Base-by-base conservation (phyloP, 2,329 filamentous ascomycete species). In the Penicillium sp. region DNA sequence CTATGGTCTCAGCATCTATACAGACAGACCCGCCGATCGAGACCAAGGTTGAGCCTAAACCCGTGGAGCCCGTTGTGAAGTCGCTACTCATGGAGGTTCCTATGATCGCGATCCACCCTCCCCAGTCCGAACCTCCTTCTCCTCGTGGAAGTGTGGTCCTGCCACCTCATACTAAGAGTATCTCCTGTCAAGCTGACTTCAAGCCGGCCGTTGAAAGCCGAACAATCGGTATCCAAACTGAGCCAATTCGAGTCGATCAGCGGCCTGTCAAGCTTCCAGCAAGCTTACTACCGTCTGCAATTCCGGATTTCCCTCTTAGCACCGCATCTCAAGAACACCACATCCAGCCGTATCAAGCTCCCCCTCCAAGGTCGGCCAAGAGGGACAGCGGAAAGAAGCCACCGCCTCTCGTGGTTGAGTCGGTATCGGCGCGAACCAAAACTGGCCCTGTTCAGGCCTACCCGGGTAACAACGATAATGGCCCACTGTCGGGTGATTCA, bases 31-130 rank as follows among this genome's bases (percentile, higher is more conserved):
- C 68, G n/a, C 56, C 56, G 1, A 35, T 66, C 19, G 61, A 64
- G 9, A 31, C 53, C 21, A 61, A 67, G 38, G 58, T 66, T 63
- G 65, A 50, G 52, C n/a, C 54, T 35, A 63, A 47, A 21, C 51
- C 66, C 41, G 65, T 58, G 7, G 65, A 60, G 3, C 61, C 65
- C 38, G 62, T 64, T 38, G 62, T 55, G 19, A 48, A 62, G 11
- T 59, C 68, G 46, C 26, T 56, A 38, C 11, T 69, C 50, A 61
- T 67, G 77, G 87, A 83, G 5, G 90, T 97, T 64, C 94, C 94
- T 0, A 91, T 89, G 70, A 99, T 99, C 73, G 91, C 92, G 60
- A 92, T 99, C 56, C 91, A 96, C 69, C 95, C 95, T 35, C 94
- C 95, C 0, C 88, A 85, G 3, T 96, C 92, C 59, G 87, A 91